Evolutionary conservation across 2,329 filamentous ascomycete genomes (phyloP).

Genomic region (Torrubiella hemipterigena): DNA sequence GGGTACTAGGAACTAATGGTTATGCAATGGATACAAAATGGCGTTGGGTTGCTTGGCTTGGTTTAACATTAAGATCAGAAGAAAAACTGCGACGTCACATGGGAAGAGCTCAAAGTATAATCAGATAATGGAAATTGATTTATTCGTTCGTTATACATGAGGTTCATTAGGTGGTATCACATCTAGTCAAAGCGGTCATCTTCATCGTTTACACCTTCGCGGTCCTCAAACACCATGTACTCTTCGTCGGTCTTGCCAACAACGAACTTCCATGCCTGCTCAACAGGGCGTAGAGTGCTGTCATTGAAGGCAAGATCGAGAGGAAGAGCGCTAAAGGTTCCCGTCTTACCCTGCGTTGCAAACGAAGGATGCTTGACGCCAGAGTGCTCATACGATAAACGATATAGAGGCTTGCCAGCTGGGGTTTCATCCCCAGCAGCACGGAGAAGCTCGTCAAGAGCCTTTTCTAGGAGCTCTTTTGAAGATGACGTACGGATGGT

Average conservation of each 20-base stretch:
- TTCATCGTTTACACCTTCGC: constrained; percentile 49
- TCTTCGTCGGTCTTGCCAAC: constrained; percentile 33
- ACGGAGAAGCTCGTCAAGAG: constrained; percentile 29
- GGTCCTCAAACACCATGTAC: constrained; percentile 72
- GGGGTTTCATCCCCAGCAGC: constrained; percentile 16
- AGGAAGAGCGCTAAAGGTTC: constrained; percentile 46
- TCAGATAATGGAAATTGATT: no score
- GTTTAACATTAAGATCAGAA: no score
- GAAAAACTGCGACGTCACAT: no score
- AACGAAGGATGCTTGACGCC: constrained; percentile 14
- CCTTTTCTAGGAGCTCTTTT: constrained; percentile 21
- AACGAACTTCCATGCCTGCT: constrained; percentile 56
- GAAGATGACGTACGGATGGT: constrained; percentile 23
- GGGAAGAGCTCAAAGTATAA: no score
- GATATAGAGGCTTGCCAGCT: constrained; percentile 29
- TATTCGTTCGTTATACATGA: constrained; percentile 10
- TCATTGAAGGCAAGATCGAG: constrained; percentile 68
- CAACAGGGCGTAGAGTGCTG: constrained; percentile 51
- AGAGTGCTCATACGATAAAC: constrained; percentile 43
- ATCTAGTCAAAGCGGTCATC: constrained; percentile 38
- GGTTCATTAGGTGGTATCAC: constrained; percentile 1
- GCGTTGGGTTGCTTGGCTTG: no score
- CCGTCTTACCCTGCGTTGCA: constrained; percentile 25
- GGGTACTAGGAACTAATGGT: no score
- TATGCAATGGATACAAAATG: constrained; percentile 8